Evolutionary conservation across 441 rosid genomes (phyloP), one percentile per base, ranked within the genome.

Genomic region (Euphorbia schlechtendalii): DNA sequence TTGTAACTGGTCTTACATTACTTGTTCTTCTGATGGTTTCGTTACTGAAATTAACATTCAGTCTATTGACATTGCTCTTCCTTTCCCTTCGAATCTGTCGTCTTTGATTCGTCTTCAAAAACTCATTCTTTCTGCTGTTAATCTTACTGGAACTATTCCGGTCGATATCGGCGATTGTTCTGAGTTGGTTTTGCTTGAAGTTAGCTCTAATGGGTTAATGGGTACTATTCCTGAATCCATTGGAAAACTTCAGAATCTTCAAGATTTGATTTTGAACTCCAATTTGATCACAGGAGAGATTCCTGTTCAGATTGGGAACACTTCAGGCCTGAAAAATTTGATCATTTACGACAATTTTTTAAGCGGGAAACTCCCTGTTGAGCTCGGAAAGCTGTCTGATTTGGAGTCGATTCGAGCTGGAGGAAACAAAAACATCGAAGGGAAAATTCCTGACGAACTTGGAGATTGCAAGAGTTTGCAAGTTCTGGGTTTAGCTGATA

Each of bases 401-500:
- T 86, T 94, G 4, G 76, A 86, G 82, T 83, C 67, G 57, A 73
- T 94, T 24, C 76, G 99, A 68, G 89, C 82, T 5, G 99, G 99
- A 28, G 99, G 97, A 43, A 94, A 94, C 86, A 84, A 81, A 62
- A 92, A 87, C 61, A 74, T 94, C 64, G 76, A 67, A 27, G 97
- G 97, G 3, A 72, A 62, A 57, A 86, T 94, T 69, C 99, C 99
- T 64, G 75, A 63, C 34, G 87, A 87, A 81, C 78, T 94, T 30
- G 94, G 93, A 66, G 81, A 82, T 6, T 90, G 97, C 77, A 73
- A 65, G 57, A 90, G 86, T 32, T 73, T 94, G 81, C 82, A 87
- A 24, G 87, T 77, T 46, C 75, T 90, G 53, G 99, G 99, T 13
- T 64, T 90, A 46, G 94, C 99, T 5, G 99, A 90, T 32, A 90